phyloP scores from a whole-genome alignment of 495 filamentous ascomycete genomes.

The Letharia lupina region DNA sequence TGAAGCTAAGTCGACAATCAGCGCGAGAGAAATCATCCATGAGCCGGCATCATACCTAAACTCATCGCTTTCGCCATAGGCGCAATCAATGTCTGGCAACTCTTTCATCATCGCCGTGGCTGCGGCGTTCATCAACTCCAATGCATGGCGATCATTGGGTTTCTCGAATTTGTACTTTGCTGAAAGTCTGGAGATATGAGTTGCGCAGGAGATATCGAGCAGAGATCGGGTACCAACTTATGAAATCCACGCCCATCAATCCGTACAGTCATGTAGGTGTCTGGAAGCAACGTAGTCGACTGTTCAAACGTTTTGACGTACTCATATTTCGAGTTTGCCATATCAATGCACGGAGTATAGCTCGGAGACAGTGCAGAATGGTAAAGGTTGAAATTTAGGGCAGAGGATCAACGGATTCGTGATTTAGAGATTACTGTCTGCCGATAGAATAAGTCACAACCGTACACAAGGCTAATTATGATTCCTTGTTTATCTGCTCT shows the following conservation, averaged over 20 bases:
- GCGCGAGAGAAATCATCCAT: not conserved
- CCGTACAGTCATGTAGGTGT: conserved; percentile 89
- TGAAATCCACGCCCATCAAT: conserved; percentile 90
- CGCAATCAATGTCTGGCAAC: conserved; percentile 74
- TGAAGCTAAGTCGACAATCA: conserved; percentile 50
- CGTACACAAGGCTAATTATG: not conserved
- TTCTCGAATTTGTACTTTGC: conserved; percentile 77
- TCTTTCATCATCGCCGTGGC: conserved; percentile 77
- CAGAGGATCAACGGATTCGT: not conserved
- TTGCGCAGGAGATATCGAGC: too few species aligned
- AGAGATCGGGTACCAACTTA: conserved; percentile 46
- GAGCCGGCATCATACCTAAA: conserved; percentile 51
- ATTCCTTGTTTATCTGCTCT: not conserved
- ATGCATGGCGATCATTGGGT: conserved; percentile 80
- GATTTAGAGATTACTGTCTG: not conserved
- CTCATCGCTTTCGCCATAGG: conserved; percentile 91
- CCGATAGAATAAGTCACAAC: not conserved
- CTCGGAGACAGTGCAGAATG: not conserved
- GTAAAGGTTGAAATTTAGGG: not conserved
- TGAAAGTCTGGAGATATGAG: conserved; percentile 50
- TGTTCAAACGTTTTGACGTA: conserved; percentile 89
- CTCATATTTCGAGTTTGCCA: conserved; percentile 76
- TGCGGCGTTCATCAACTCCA: conserved; percentile 91
- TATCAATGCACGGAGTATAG: conserved; percentile 21
- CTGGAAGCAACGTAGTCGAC: conserved; percentile 66